Base-by-base conservation (phyloP, 768 basidiomycete genomes). In the Piloderma croceum region DNA sequence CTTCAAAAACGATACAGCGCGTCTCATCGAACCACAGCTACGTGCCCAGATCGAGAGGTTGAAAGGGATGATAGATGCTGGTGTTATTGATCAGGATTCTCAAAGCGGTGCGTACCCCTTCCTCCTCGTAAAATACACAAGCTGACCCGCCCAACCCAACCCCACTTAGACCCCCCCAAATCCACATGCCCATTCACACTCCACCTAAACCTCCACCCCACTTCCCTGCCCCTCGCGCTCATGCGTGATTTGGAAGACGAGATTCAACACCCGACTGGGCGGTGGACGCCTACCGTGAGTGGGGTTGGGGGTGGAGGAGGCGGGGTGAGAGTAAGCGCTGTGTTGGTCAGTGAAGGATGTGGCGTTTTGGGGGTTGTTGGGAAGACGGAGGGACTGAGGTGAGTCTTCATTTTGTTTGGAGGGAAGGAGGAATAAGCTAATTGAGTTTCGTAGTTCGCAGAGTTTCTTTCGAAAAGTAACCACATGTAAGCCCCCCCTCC, bases 261-360 rank as follows among this genome's bases (percentile, higher is more conserved):
- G 53, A 67, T 83, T 9, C 77, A 83, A 44, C 72, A 71, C 17
- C 88, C 88, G 6, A 85, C 84, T 0, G 88, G 88, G 2, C 70
- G 78, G 43, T 68, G 73, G 54, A 86, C 82, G 0, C 65, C 74
- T 6, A 53, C 59, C 3, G 58, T 74, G 0, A 83, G n/a, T n/a
- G n/a, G n/a, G n/a, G n/a, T n/a, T n/a, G n/a, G n/a, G n/a, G n/a
- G n/a, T n/a, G n/a, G n/a, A n/a, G n/a, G n/a, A n/a, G n/a, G 84
- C 3, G 74, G 71, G 24, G 56, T 87, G 39, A 65, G 65, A 3
- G 53, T 89, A 32, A 75, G 73, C 37, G 84, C 78, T 7, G 63
- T 92, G 6, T 56, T 90, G 1, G 53, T 92, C 34, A 92, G 90
- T 56, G 76, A 75, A 51, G 76, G 86, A 44, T 94, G 91, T 54